Conservation (phyloP, 2,329 filamentous ascomycete genomes). For the Fusarium nurragi region DNA sequence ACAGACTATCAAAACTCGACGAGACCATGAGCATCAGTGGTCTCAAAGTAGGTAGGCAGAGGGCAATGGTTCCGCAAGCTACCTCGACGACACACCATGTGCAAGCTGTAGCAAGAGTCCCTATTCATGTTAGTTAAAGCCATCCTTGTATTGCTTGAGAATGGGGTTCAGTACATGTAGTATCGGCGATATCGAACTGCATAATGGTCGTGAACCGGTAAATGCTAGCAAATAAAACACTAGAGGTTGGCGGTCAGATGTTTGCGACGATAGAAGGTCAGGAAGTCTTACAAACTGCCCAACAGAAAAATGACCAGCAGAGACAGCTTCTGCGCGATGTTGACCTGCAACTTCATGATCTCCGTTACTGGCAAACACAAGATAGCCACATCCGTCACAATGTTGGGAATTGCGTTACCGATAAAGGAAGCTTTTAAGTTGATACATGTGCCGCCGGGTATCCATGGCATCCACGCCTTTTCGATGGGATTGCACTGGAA, state of each 20-base stretch:
- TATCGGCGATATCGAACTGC: slow-evolving; percentile 14
- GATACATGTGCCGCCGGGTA: slow-evolving; percentile 17
- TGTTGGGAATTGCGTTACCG: slow-evolving; percentile 30
- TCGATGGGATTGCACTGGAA: slow-evolving; percentile 24
- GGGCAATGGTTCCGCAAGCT: slow-evolving; percentile 27
- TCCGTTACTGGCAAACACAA: slow-evolving; percentile 13
- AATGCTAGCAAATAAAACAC: slow-evolving; percentile 30
- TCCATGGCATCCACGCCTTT: slow-evolving; percentile 25
- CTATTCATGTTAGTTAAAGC: not conserved
- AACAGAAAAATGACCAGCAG: slow-evolving; percentile 27
- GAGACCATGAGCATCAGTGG: slow-evolving; percentile 28
- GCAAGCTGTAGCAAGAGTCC: slow-evolving; percentile 31
- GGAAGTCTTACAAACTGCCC: slow-evolving; percentile 25
- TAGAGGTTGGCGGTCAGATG: not conserved
- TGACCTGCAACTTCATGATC: slow-evolving; percentile 28
- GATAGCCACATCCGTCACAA: slow-evolving; percentile 22
- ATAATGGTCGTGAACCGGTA: slow-evolving; percentile 33
- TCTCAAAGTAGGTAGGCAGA: slow-evolving; percentile 23
- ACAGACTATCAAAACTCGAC: slow-evolving; percentile 15
- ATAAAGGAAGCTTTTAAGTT: slow-evolving; percentile 29
- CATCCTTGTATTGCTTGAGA: rapidly evolving
- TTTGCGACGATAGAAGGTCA: rapidly evolving
- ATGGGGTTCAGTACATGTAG: slow-evolving; percentile 16
- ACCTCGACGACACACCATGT: slow-evolving; percentile 34
- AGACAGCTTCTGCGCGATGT: slow-evolving; percentile 22